Evolutionary conservation across 176 grass and related monocot species (phyloP), one percentile per base, ranked within the genome.

Genomic region (Olyra latifolia): DNA sequence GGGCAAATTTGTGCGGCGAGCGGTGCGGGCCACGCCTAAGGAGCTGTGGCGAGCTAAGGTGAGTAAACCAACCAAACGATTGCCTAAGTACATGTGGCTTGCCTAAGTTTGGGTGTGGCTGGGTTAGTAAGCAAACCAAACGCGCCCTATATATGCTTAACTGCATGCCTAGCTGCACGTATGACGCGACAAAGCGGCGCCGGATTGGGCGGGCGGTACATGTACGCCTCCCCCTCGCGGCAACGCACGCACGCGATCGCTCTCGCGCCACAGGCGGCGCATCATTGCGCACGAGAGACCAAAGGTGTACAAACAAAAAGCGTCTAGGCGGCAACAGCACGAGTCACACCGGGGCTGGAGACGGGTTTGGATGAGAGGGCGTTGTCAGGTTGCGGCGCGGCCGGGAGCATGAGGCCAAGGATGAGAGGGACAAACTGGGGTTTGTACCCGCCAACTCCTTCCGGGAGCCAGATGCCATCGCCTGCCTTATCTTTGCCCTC

Each of bases 211-310:
- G n/a, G n/a, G n/a, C n/a, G n/a, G 14, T 68, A 42, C 10, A 10
- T 58, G 65, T 39, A 35, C 27, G 40, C 17, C 10, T 3, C 78
- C 17, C 41, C 48, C 28, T 40, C n/a, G n/a, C n/a, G n/a, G n/a
- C n/a, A n/a, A n/a, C n/a, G n/a, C n/a, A n/a, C n/a, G n/a, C n/a
- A n/a, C n/a, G 32, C 5, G 3, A 73, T 88, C 61, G 60, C 56
- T 84, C 14, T 68, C 80, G 1, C 5, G 69, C 50, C 59, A 83
- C 75, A 75, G 82, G 14, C 13, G 22, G 23, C 17, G 68, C 87
- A 85, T 89, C 87, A 82, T 85, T 82, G 82, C 72, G 72, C 87
- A 72, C 72, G 82, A 44, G 86, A 88, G 71, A 76, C 87, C 87
- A 89, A 89, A 56, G 77, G 82, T 56, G 87, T 74, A 10, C 71